Base-by-base conservation (phyloP, 192 early-diverging fungal genomes). In the Mortierella antarctica region DNA sequence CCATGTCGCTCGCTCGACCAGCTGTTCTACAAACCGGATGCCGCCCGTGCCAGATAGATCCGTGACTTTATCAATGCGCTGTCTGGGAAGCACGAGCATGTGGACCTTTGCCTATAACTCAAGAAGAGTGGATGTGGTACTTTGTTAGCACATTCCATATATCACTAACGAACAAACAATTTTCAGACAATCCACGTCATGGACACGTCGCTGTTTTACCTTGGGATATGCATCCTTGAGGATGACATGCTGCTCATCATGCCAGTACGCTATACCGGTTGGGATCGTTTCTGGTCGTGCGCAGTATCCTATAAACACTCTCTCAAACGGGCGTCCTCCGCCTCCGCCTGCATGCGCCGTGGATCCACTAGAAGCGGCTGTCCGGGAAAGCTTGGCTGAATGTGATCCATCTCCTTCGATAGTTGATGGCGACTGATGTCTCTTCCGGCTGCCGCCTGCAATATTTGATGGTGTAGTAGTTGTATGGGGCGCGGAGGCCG, bases 211-310 rank as follows among this genome's bases (percentile, higher is more conserved):
- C 47, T 48, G 45, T 62, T 41, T 58, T 62, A 69, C 83, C 81
- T 90, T 89, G 14, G 90, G 86, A 71, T 74, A 92, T 48, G 79
- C 83, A 64, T 92, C 91, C 44, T 47, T 63, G 18, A 91, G 74
- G 14, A 89, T 79, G 6, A 92, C 83, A 53, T 83, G 39, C 0
- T 85, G 68, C 18, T 68, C 67, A 31, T 88, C 83, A 44, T 83
- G 84, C 73, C 60, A 63, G 44, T 85, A 73, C 11, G 85, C 84
- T 45, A 72, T 62, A 0, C 75, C 59, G n/a, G 58, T 12, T 12
- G 78, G 65, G 46, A 86, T 82, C 52, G 60, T 65, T 11, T 82
- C 83, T 17, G 89, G 88, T 13, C 70, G 9, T n/a, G 62, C 58
- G 56, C 74, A 67, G 66, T 90, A 92, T 7, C 54, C 67, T 7